Evolutionary conservation across 1,284 basidiomycete genomes (phyloP).

Genomic region (Cryptococcus sp.): DNA sequence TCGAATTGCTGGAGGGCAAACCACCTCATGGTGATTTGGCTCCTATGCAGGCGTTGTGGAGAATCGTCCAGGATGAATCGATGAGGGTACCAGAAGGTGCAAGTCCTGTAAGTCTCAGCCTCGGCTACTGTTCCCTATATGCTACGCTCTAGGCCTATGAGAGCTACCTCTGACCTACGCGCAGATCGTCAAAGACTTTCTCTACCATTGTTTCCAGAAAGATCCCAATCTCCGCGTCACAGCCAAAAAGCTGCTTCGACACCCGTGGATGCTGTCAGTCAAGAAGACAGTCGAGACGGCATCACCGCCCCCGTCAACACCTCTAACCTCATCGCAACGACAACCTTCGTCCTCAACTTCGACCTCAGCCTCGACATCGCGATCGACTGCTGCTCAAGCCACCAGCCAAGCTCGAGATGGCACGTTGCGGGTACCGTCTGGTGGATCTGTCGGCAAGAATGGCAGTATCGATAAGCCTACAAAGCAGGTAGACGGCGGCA

Average conservation of each 20-base stretch:
- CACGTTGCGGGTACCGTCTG: slow-evolving; percentile 9
- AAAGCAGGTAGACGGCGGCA: slow-evolving; percentile 41
- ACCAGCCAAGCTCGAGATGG: slow-evolving; percentile 3
- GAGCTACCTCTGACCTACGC: background rate
- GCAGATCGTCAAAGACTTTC: slow-evolving; percentile 91
- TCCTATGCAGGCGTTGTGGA: slow-evolving; percentile 96
- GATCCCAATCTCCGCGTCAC: slow-evolving; percentile 91
- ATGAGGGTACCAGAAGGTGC: slow-evolving; percentile 94
- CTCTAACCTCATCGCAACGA: too few species aligned
- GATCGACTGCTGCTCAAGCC: background rate
- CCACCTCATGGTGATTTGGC: slow-evolving; percentile 94
- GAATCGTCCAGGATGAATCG: slow-evolving; percentile 96
- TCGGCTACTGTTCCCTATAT: background rate
- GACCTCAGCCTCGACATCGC: background rate
- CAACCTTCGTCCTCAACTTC: background rate
- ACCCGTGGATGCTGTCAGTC: slow-evolving; percentile 93
- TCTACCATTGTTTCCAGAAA: slow-evolving; percentile 98
- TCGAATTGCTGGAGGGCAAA: slow-evolving; percentile 92
- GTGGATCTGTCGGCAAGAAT: slow-evolving; percentile 4
- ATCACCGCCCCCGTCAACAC: background rate
- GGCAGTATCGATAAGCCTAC: background rate
- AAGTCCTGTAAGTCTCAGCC: slow-evolving; percentile 59
- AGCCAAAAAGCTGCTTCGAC: slow-evolving; percentile 86
- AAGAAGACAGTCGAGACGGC: slow-evolving; percentile 48
- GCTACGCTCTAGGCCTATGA: too few species aligned